Base-by-base conservation (phyloP, 202 grass and related monocot genomes). In the Setaria viridis region DNA sequence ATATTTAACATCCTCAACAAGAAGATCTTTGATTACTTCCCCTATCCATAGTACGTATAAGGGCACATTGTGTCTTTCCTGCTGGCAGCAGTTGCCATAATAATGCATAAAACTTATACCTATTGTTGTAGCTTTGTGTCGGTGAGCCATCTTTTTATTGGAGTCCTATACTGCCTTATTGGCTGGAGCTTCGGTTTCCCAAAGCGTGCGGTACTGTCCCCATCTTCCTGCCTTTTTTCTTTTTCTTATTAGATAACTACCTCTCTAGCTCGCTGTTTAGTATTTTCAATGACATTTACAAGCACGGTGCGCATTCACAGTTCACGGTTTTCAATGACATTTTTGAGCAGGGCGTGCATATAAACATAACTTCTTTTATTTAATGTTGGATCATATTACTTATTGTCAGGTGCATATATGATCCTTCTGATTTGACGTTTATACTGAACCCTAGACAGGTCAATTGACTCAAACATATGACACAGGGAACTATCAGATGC, bases 1-100 rank as follows among this genome's bases (percentile, higher is more conserved):
- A 93, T 97, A 77, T 97, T 97, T 81, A 97, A 97, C 85, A 97
- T 97, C 87, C 84, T 97, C 72, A 97, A 97, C 84, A 97, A 94
- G 87, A 97, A 93, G 90, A 97, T 97, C 70, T 97, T 94, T 57
- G 87, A 97, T 80, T 94, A 97, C 66, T 97, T 97, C 82, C 95
- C 95, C 13, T 97, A 94, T 58, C 95, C 92, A 88, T 97, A 94
- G 95, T 97, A 91, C 16, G 95, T 37, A 59, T 50, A 14, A 45
- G 35, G 78, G 19, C 4, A 2, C 48, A 49, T 82, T 80, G 7
- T 88, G 49, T 87, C 10, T 89, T 81, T 74, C 16, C 30, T 74
- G 74, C 76, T 78, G 45, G 21, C 13, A 41, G 35, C 12, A 81
- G 32, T 41, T 77, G n/a, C 46, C 15, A 69, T 78, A 62, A 73